phyloP scores from a whole-genome alignment of 352 stramenopile species.

The Globisporangium emineosum region DNA sequence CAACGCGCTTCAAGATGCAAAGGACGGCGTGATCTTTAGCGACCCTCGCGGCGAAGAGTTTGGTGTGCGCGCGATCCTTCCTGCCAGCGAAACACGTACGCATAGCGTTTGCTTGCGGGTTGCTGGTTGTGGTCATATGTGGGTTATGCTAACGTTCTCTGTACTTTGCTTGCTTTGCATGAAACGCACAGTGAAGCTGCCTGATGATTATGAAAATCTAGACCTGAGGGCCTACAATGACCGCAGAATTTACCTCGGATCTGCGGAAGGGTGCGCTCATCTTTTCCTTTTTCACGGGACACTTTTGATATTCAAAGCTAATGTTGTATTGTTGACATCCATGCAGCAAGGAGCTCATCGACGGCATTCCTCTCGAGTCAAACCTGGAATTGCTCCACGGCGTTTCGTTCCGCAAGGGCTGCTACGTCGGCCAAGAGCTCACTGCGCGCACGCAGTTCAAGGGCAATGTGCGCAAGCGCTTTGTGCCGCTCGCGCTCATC shows the following conservation, averaged over 20 bases:
- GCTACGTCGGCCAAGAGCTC: constrained; percentile 95
- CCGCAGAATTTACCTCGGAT: constrained; percentile 62
- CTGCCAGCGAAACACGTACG: constrained; percentile 27
- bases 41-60: constrained; percentile 69
- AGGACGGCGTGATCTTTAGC: constrained; percentile 37
- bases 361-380: constrained; percentile 89
- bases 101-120: not conserved
- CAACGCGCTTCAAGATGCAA: constrained; percentile 28
- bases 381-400: constrained; percentile 91
- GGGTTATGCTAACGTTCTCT: not conserved
- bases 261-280: constrained; percentile 64
- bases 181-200: constrained; percentile 40
- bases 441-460: constrained; percentile 93
- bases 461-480: constrained; percentile 81
- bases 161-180: constrained; percentile 13
- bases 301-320: not conserved
- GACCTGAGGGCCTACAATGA: constrained; percentile 53
- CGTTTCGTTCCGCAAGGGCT: constrained; percentile 93
- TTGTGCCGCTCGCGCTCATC: constrained; percentile 71
- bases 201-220: constrained; percentile 39
- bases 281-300: not conserved
- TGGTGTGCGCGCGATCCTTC: constrained; percentile 59
- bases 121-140: not conserved
- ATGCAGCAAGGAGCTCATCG: constrained; percentile 64
- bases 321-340: not conserved